phyloP scores from a whole-genome alignment of 805 yeast genomes.

The Candida wancherniae region DNA sequence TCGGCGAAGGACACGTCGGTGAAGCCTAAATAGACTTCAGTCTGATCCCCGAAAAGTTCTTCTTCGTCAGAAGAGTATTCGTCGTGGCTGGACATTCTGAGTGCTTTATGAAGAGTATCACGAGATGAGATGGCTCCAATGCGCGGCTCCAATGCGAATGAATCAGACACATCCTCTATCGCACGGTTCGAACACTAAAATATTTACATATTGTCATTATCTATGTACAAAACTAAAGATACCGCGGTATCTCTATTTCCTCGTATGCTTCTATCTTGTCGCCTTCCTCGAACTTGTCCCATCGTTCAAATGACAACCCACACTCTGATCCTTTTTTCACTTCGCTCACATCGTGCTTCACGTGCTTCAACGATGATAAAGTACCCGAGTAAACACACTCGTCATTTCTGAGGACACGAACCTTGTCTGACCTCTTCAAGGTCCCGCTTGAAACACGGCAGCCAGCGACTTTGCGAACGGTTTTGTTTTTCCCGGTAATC shows the following conservation, averaged over 20 bases:
- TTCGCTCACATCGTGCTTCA: slow-evolving; percentile 72
- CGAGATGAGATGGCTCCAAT: slow-evolving; percentile 1
- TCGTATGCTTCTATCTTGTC: slow-evolving; percentile 74
- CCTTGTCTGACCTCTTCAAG: slow-evolving; percentile 52
- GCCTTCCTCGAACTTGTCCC: slow-evolving; percentile 68
- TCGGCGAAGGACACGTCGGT: slow-evolving; percentile 55
- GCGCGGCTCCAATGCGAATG: too few relatives aligned
- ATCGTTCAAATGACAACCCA: slow-evolving; percentile 69
- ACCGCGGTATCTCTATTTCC: slow-evolving; percentile 44
- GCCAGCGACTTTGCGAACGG: slow-evolving; percentile 71
- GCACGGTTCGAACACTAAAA: too few relatives aligned
- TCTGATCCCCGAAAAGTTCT: slow-evolving; percentile 27
- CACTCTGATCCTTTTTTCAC: slow-evolving; percentile 87
- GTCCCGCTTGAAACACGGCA: slow-evolving; percentile 72
- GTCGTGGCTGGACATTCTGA: slow-evolving; percentile 34
- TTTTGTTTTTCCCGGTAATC: slow-evolving; percentile 54
- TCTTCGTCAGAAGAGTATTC: slow-evolving; percentile 55
- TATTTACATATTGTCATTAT: too few relatives aligned
- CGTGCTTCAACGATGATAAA: slow-evolving; percentile 70
- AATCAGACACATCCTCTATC: too few relatives aligned
- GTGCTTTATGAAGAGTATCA: slow-evolving; percentile 1
- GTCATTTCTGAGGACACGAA: slow-evolving; percentile 53
- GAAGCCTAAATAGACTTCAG: slow-evolving; percentile 54
- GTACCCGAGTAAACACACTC: slow-evolving; percentile 51
- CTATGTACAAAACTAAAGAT: slow-evolving; percentile 18